Evolutionary conservation across 2,329 filamentous ascomycete genomes (phyloP).

Genomic region (Beauveria medogensis): DNA sequence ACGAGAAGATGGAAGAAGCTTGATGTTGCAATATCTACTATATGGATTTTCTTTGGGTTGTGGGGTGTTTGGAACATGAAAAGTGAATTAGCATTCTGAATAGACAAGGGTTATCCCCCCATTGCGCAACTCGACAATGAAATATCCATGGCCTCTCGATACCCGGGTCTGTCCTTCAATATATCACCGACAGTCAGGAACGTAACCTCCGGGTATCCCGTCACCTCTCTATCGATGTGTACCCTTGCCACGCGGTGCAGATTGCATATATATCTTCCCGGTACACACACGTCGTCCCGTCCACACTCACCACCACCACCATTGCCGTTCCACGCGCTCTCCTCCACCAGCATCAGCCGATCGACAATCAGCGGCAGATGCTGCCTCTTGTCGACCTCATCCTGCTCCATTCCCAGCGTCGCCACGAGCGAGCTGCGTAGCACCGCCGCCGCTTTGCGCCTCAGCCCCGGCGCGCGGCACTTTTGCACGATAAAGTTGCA

Average conservation of each 20-base stretch:
- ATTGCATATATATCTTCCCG: background rate
- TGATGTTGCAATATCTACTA: background rate
- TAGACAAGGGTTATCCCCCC: background rate
- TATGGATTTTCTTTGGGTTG: background rate
- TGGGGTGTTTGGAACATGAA: constrained; percentile 7
- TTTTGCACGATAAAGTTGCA: background rate
- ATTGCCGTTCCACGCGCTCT: background rate
- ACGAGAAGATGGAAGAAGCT: constrained; percentile 35
- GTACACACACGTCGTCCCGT: background rate
- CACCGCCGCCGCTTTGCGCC: background rate
- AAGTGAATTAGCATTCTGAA: constrained; percentile 9
- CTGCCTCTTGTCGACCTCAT: background rate
- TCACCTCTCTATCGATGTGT: background rate
- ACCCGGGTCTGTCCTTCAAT: background rate
- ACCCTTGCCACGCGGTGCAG: background rate
- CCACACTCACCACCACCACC: background rate
- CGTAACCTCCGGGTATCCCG: background rate
- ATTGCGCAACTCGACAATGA: background rate
- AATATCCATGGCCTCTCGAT: background rate
- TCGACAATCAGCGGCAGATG: background rate
- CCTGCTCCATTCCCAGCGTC: background rate
- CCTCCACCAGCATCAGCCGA: background rate
- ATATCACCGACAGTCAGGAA: background rate
- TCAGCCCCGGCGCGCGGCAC: background rate
- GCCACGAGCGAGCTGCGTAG: background rate